Conservation (phyloP, 208 protist genomes). For the Trypanosomatidae sp. region DNA sequence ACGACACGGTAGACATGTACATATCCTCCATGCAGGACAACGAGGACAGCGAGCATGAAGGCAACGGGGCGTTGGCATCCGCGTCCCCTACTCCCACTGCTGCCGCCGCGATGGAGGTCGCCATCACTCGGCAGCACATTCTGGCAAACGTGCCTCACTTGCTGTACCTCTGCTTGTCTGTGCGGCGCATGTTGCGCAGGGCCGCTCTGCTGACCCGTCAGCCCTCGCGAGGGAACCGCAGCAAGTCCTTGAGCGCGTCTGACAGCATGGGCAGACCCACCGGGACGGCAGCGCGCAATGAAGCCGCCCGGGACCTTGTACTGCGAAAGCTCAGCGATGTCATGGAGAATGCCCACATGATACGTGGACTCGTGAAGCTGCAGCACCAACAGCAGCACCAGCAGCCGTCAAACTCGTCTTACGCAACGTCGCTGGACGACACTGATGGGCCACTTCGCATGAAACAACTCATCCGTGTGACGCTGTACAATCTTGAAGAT, state of each 20-base stretch:
- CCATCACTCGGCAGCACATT: slow-evolving; percentile 14
- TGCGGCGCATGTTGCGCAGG: slow-evolving; percentile 10
- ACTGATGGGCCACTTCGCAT: slow-evolving; percentile 22
- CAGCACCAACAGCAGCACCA: slow-evolving; percentile 12
- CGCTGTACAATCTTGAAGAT: slow-evolving; percentile 37
- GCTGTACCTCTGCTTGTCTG: slow-evolving; percentile 8
- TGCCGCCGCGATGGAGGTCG: background rate
- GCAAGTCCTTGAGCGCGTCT: background rate
- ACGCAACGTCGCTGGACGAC: background rate
- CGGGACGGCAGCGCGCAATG: background rate
- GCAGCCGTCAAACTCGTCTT: no score
- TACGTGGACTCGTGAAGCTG: slow-evolving; percentile 26
- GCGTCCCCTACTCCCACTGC: background rate
- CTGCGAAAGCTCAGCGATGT: slow-evolving; percentile 36
- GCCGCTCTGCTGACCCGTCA: slow-evolving; percentile 1
- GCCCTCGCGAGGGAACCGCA: background rate
- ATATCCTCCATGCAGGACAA: slow-evolving; percentile 3
- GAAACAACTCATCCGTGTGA: slow-evolving; percentile 38
- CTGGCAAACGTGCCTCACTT: slow-evolving; percentile 11
- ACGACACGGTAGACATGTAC: slow-evolving; percentile 25
- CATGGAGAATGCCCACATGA: slow-evolving; percentile 32
- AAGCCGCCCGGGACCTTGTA: slow-evolving; percentile 19
- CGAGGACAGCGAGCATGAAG: background rate
- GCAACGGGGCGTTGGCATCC: background rate
- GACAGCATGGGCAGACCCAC: background rate